Conservation (phyloP, 2,329 filamentous ascomycete genomes). For the Chrysoporthe deuterocubensis region DNA sequence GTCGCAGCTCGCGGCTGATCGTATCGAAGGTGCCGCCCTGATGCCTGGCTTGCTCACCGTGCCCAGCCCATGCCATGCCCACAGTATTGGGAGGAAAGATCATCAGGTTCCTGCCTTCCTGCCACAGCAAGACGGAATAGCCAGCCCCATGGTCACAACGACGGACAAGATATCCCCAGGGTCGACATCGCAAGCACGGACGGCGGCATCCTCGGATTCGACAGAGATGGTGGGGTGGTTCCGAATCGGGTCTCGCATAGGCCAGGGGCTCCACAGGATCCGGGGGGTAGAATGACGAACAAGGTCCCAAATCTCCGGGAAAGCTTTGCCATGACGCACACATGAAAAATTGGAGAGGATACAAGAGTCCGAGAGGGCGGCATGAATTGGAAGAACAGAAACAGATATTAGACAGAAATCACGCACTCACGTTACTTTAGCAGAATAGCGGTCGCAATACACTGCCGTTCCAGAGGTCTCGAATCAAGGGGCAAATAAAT, state of each 20-base stretch:
- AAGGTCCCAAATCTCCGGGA: constrained; percentile 22
- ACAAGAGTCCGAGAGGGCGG: constrained; percentile 3
- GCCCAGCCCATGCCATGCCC: neutral
- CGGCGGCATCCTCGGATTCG: constrained; percentile 10
- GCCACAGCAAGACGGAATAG: neutral
- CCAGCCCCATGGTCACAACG: neutral
- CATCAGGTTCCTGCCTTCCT: neutral
- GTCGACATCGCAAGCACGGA: neutral
- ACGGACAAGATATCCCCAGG: neutral
- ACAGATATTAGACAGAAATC: constrained; percentile 1
- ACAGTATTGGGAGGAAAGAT: no score
- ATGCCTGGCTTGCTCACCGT: neutral
- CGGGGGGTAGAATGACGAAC: constrained; percentile 20
- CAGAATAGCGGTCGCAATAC: constrained; percentile 13
- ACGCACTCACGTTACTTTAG: constrained; percentile 23
- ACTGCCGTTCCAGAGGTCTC: constrained; percentile 13
- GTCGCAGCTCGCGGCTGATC: neutral
- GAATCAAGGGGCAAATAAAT: constrained; percentile 7
- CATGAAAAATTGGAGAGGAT: constrained; percentile 9
- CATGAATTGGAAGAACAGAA: constrained; percentile 5
- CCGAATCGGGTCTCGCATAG: constrained; percentile 20
- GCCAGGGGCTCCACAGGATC: constrained; percentile 23
- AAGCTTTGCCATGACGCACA: constrained; percentile 27
- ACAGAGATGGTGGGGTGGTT: constrained; percentile 19
- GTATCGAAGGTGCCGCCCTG: neutral